Evolutionary conservation across 768 basidiomycete species (phyloP).

Genomic region (Tylopilus sp.): DNA sequence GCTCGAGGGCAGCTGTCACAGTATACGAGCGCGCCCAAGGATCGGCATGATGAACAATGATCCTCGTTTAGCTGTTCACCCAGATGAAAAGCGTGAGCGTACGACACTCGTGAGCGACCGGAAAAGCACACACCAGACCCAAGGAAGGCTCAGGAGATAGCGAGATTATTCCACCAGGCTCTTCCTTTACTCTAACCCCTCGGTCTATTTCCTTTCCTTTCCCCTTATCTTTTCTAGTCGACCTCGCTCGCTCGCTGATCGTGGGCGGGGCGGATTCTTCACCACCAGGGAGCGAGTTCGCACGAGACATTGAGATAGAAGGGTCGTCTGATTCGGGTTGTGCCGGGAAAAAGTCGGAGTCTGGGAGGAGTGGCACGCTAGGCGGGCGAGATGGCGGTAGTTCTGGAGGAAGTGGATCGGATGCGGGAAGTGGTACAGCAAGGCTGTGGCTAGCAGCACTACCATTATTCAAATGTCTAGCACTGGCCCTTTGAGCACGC

Average conservation of each 20-base stretch:
- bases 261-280: constrained; percentile 24
- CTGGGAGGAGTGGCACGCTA: constrained; percentile 40
- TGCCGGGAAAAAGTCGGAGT: constrained; percentile 50
- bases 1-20: constrained; percentile 96
- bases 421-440: constrained; percentile 18
- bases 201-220: constrained; percentile 44
- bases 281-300: constrained; percentile 45
- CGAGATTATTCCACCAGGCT: constrained; percentile 34
- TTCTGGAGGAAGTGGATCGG: constrained; percentile 42
- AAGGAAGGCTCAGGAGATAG: constrained; percentile 35
- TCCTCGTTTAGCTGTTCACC: constrained; percentile 61
- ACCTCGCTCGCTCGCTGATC: constrained; percentile 26
- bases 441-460: constrained; percentile 35
- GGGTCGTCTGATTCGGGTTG: constrained; percentile 58
- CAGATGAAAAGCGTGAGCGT: constrained; percentile 16
- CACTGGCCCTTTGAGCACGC: constrained; percentile 70
- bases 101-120: constrained; percentile 1
- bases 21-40: constrained; percentile 82
- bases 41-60: constrained; percentile 83
- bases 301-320: constrained; percentile 54
- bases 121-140: constrained; percentile 34
- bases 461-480: constrained; percentile 56
- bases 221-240: constrained; percentile 41
- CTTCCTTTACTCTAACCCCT: constrained; percentile 43
- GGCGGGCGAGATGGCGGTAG: constrained; percentile 34